Evolutionary conservation across 2,329 filamentous ascomycete species (phyloP).

Genomic region (Epichloe glyceriae): DNA sequence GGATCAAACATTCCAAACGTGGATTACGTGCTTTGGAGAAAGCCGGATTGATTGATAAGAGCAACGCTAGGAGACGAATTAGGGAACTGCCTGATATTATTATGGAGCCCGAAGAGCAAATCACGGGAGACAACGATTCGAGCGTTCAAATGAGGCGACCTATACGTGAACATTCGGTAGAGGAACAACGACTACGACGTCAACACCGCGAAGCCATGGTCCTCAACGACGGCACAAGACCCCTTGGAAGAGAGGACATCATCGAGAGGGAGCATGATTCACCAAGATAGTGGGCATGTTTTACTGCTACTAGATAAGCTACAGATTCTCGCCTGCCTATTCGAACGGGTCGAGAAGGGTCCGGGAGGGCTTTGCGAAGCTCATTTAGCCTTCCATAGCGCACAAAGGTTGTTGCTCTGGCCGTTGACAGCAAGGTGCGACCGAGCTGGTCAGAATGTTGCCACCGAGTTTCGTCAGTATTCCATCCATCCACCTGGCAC

Average conservation of each 20-base stretch:
- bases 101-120: constrained; percentile 21
- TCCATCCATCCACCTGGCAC: neutral
- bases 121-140: constrained; percentile 10
- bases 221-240: constrained; percentile 70
- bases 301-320: neutral
- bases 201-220: constrained; percentile 82
- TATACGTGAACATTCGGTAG: constrained; percentile 38
- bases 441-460: neutral
- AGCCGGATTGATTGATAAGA: constrained; percentile 32
- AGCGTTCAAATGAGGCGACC: constrained; percentile 19
- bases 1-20: constrained; percentile 32
- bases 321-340: neutral
- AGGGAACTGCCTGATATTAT: constrained; percentile 19
- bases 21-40: constrained; percentile 40
- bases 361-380: neutral
- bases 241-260: constrained; percentile 63
- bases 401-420: neutral
- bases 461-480: neutral
- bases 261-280: constrained; percentile 50
- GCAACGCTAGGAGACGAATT: constrained; percentile 16
- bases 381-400: neutral
- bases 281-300: constrained; percentile 13
- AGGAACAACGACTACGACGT: constrained; percentile 61
- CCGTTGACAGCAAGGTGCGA: neutral
- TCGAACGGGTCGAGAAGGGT: neutral